Conservation (phyloP, 164 flowering plant genomes). For the Nymphaea colorata region DNA sequence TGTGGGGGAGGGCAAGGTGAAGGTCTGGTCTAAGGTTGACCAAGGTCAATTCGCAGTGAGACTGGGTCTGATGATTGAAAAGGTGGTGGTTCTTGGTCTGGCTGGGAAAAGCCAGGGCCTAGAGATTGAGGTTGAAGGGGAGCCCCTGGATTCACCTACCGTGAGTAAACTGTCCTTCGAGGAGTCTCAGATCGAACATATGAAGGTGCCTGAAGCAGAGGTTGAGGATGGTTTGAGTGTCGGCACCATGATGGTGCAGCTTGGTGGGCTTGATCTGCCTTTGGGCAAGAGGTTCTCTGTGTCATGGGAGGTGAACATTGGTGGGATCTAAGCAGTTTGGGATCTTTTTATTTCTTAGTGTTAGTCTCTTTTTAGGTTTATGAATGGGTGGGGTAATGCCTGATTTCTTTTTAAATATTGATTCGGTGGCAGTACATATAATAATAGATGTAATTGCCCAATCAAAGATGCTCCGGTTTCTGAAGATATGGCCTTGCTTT, state of each 20-base stretch:
- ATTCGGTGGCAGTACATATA: no score
- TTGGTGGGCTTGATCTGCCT: constrained; percentile 33
- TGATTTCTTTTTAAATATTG: no score
- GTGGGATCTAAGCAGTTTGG: constrained; percentile 2
- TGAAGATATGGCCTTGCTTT: no score
- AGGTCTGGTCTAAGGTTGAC: constrained; percentile 56
- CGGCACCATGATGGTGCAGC: constrained; percentile 31
- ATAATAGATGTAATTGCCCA: no score
- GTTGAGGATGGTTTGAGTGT: neutral
- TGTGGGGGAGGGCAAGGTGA: constrained; percentile 23
- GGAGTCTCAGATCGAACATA: neutral
- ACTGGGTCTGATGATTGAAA: constrained; percentile 38
- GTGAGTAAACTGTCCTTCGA: neutral
- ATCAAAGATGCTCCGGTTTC: no score
- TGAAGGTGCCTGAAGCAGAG: neutral
- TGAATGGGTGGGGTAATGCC: neutral
- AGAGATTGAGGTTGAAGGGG: constrained; percentile 33
- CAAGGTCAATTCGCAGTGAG: constrained; percentile 44
- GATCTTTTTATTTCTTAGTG: neutral
- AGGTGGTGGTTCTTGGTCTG: constrained; percentile 43
- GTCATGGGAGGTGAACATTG: constrained; percentile 52
- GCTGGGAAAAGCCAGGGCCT: constrained; percentile 18
- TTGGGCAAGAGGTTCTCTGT: constrained; percentile 53
- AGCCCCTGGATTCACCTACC: constrained; percentile 3
- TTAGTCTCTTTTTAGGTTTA: neutral